Evolutionary conservation across 139 green algal species (phyloP).

Genomic region (Pseudopediastrum boryanum): DNA sequence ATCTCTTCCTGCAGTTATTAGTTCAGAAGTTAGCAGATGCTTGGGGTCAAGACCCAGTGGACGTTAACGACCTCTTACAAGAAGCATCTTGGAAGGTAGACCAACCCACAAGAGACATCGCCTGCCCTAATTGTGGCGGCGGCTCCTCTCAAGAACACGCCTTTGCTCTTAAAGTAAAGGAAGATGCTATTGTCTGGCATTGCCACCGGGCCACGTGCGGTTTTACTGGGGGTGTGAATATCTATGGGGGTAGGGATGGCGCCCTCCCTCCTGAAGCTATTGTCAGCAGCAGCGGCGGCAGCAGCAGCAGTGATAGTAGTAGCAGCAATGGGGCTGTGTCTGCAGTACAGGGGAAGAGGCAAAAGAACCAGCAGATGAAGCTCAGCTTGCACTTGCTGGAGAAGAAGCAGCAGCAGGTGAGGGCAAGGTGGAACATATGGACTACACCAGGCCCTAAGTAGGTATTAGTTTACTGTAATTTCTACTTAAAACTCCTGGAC

Average conservation of each 20-base stretch:
- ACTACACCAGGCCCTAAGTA: not conserved
- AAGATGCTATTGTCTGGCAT: slow-evolving; percentile 44
- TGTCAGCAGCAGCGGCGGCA: not conserved
- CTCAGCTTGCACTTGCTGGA: not conserved
- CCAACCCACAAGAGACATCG: not conserved
- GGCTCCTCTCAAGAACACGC: not conserved
- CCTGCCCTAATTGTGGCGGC: slow-evolving; percentile 27
- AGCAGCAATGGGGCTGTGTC: not conserved
- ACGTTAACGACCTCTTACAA: not conserved
- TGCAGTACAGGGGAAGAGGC: not conserved
- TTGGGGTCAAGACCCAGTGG: not conserved
- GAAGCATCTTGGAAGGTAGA: not conserved
- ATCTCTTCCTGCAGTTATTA: not conserved
- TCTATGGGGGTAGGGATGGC: slow-evolving; percentile 7
- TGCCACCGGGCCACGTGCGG: slow-evolving; percentile 74
- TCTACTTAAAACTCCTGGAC: not conserved
- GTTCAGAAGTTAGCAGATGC: slow-evolving; percentile 14
- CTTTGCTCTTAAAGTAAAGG: slow-evolving; percentile 19
- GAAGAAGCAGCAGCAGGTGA: not conserved
- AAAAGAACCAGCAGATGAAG: not conserved
- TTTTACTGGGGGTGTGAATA: slow-evolving; percentile 43
- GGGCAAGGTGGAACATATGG: not conserved
- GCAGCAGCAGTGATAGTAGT: not conserved
- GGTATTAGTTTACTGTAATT: not conserved
- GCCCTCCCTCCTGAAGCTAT: not conserved